These are phyloP conservation scores for Plasmodium chabaudi DNA, from an alignment of 169 alveolate genomes.

Conservation along the genomic window DNA sequence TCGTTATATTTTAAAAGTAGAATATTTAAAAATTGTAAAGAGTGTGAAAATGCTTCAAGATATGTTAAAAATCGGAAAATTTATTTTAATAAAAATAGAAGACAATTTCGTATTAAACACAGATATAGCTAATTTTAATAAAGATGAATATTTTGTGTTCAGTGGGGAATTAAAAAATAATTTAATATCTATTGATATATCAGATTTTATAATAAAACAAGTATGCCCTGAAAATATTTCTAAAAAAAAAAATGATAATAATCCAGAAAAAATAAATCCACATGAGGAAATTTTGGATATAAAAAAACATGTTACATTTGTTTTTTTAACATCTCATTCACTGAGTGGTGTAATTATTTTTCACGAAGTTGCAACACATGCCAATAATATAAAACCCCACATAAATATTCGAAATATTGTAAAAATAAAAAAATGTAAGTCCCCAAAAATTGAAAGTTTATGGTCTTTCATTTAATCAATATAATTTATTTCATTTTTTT, in stretches of 20 bases:
- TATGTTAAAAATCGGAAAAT: slow-evolving; percentile 13
- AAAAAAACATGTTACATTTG: not conserved
- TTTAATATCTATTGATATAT: slow-evolving; percentile 19
- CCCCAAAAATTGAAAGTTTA: not conserved
- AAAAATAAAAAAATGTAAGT: slow-evolving; percentile 41
- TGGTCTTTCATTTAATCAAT: not conserved
- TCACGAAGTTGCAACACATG: not conserved
- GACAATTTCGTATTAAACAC: slow-evolving; percentile 4
- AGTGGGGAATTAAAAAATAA: slow-evolving; percentile 63
- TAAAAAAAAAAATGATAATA: not conserved
- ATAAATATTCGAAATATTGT: slow-evolving; percentile 53
- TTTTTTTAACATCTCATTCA: slow-evolving; percentile 39
- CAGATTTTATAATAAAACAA: slow-evolving; percentile 1
- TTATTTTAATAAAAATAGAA: slow-evolving; percentile 30
- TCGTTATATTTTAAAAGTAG: slow-evolving; percentile 20
- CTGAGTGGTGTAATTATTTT: slow-evolving; percentile 36
- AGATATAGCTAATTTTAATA: slow-evolving; percentile 24
- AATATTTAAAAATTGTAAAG: slow-evolving; percentile 11
- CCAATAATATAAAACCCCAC: not conserved
- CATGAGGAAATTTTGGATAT: not conserved
- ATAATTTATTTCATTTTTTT: not conserved
- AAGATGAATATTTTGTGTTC: slow-evolving; percentile 17
- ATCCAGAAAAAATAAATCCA: not conserved
- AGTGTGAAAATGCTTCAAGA: not conserved
- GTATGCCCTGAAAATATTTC: slow-evolving; percentile 16